Conservation (phyloP, 75 land plant genomes). For the Adiantum capillusveneris region DNA sequence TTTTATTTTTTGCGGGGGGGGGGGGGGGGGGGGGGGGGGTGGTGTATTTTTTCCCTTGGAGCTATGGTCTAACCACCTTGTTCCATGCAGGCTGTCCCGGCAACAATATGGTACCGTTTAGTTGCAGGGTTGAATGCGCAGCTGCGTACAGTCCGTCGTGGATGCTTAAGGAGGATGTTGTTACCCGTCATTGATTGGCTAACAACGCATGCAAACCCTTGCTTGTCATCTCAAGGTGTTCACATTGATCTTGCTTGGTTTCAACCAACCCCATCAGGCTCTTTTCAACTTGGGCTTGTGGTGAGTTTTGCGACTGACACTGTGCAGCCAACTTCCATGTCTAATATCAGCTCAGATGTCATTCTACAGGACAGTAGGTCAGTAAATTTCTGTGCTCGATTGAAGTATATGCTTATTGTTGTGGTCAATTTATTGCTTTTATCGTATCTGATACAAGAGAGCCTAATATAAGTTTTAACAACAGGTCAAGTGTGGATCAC, state of each 20-base stretch:
- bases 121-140: constrained; percentile 97
- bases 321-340: constrained; percentile 4
- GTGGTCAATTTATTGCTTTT: too few relatives aligned
- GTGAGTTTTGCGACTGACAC: constrained; percentile 47
- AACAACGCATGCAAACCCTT: constrained; percentile 76
- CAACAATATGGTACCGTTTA: constrained; percentile 91
- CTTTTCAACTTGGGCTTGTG: constrained; percentile 79
- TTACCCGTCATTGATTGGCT: constrained; percentile 75
- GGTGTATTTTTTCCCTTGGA: too few relatives aligned
- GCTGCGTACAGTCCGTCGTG: constrained; percentile 70
- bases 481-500: neutral
- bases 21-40: too few relatives aligned
- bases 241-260: constrained; percentile 81
- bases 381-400: too few relatives aligned
- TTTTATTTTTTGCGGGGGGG: too few relatives aligned
- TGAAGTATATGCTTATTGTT: too few relatives aligned
- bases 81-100: constrained; percentile 68
- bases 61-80: too few relatives aligned
- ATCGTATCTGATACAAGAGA: too few relatives aligned
- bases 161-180: constrained; percentile 48
- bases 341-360: neutral
- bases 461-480: too few relatives aligned
- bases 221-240: constrained; percentile 53
- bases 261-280: constrained; percentile 69
- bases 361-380: too few relatives aligned